Percentiles rank a stretch among this genome's conserved stretches.
Conservation (phyloP, 441 rosid genomes). For the Daphne laureola region DNA sequence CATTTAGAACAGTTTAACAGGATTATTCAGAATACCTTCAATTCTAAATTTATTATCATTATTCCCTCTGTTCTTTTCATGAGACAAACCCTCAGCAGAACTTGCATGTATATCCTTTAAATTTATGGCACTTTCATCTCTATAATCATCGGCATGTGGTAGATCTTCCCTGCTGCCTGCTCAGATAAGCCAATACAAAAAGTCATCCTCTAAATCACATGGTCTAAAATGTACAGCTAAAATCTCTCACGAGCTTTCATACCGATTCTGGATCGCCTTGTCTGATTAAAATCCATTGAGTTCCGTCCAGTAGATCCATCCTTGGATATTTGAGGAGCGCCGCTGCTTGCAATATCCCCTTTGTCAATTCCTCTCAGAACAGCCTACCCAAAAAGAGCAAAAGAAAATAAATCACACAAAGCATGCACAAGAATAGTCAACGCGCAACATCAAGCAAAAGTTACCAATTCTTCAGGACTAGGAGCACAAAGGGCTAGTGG, state of each 20-base stretch:
- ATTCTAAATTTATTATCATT: constrained; percentile 41
- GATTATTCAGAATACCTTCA: constrained; percentile 39
- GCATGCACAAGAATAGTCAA: constrained; percentile 13
- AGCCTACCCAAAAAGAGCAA: constrained; percentile 32
- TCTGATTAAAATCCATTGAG: constrained; percentile 38
- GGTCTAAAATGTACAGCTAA: constrained; percentile 10
- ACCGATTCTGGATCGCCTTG: constrained; percentile 74
- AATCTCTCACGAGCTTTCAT: constrained; percentile 18
- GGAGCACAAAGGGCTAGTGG: constrained; percentile 80
- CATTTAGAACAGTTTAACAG: not conserved
- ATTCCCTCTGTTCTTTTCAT: constrained; percentile 28
- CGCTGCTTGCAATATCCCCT: constrained; percentile 81
- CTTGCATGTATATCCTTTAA: constrained; percentile 28
- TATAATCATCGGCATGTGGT: constrained; percentile 36
- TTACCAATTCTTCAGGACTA: constrained; percentile 76
- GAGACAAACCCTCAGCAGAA: constrained; percentile 21
- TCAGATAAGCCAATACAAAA: constrained; percentile 28
- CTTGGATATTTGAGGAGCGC: constrained; percentile 78
- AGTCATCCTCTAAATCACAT: constrained; percentile 11
- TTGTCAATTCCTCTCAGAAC: constrained; percentile 77
- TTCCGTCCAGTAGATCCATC: constrained; percentile 62
- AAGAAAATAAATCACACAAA: constrained; percentile 16
- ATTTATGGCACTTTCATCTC: constrained; percentile 39
- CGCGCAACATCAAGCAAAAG: constrained; percentile 6
- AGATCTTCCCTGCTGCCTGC: constrained; percentile 77